Percentiles rank a stretch among this genome's conserved stretches.
Conservation (phyloP, 2,329 filamentous ascomycete species). For the Emmonsia crescens region DNA sequence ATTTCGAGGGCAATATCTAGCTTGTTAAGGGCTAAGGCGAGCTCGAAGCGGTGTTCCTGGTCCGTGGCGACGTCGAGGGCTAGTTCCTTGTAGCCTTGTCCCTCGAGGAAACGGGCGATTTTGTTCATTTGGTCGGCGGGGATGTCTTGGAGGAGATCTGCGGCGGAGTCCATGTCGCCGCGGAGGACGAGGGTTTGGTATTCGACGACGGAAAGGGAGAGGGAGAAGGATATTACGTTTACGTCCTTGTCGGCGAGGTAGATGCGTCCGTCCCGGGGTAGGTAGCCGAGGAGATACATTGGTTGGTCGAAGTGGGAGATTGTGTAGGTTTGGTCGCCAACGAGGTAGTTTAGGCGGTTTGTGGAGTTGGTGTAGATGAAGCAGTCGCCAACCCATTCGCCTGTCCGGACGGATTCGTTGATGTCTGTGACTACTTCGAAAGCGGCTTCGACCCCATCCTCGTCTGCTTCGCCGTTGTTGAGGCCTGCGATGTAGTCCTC, state of each 20-base stretch:
- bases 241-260: conserved; percentile 97
- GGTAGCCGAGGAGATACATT: conserved; percentile 91
- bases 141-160: conserved; percentile 72
- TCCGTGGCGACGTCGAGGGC: conserved; percentile 92
- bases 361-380: conserved; percentile 98
- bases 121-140: conserved; percentile 94
- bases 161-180: conserved; percentile 83
- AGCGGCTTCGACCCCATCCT: conserved; percentile 86
- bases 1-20: conserved; percentile 77
- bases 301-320: conserved; percentile 93
- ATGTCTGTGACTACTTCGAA: conserved; percentile 96
- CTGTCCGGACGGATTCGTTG: conserved; percentile 82
- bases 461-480: conserved; percentile 71
- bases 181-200: conserved; percentile 94
- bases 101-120: conserved; percentile 92
- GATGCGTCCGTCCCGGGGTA: conserved; percentile 86
- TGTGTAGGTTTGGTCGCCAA: conserved; percentile 95
- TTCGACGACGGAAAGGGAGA: conserved; percentile 87
- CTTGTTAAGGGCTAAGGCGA: conserved; percentile 72
- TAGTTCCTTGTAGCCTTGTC: conserved; percentile 92
- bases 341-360: conserved; percentile 93
- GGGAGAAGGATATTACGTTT: conserved; percentile 74
- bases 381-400: conserved; percentile 96
- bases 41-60: conserved; percentile 90
- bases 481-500: conserved; percentile 78